Base-by-base conservation (phyloP, 495 filamentous ascomycete genomes). In the Lentithecium fluviatile region DNA sequence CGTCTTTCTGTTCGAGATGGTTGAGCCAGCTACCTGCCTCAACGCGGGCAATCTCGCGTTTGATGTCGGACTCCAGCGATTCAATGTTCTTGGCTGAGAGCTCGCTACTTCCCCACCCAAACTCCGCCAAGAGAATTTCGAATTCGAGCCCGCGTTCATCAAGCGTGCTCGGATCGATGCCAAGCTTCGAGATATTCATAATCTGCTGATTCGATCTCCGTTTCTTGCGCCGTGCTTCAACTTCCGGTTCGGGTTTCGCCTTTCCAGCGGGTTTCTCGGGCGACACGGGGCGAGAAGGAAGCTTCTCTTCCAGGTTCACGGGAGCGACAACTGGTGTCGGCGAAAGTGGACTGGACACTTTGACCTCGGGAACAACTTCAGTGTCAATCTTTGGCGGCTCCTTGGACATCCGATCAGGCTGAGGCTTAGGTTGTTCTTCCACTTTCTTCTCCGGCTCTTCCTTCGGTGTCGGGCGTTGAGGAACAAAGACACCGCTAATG, bases 21-120 rank as follows among this genome's bases (percentile, higher is more conserved):
- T 85, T 86, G 53, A 98, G 81, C 89, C 94, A 97, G 68, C 91
- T 90, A 49, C 88, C 94, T 37, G 91, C 90, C 75, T 97, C 92
- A 6, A 92, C 88, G 54, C 88, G 88, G 45, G 87, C 88, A 56
- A 97, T 82, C 68, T 97, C 94, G 57, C 89, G 87, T 51, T 90
- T 88, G 40, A 97, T 78, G 64, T 92, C 90, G 17, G 82, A 79
- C 71, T 94, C 85, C 69, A 97, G 79, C 48, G 90, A 83, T 57
- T 96, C 90, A 58, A 94, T 87, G 54, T 85, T 89, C 50, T 84
- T 83, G 23, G 83, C 77, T 42, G 86, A 80, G 64, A 84, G 82
- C 38, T 88, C 79, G 23, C 86, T 83, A 42, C 87, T 88, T 40
- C 88, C 87, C 93, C 91, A 97, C 19, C 92, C 90, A 69, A 97